Evolutionary conservation across 768 basidiomycete genomes (phyloP), one percentile per base, ranked within the genome.

Genomic region (Tricholoma matsutake): DNA sequence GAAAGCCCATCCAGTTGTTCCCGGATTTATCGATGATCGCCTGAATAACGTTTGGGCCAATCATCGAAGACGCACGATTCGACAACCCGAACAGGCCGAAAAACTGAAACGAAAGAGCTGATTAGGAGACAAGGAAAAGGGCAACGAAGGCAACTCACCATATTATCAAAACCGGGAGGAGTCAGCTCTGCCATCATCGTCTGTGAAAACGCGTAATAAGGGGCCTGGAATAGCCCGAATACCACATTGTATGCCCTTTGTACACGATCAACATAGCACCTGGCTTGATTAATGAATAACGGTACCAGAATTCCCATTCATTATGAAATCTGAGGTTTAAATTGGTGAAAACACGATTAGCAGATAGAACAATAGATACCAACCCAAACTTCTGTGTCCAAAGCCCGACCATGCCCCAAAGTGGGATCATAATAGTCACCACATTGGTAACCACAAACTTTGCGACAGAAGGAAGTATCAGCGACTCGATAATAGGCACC

Each of bases 161-260:
- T 92, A 68, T 92, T 91, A 65, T 94, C 92, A 68, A 91, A 94
- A 0, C 92, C 93, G 1, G 91, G 89, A 11, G 92, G 92, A 6
- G 89, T 86, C 10, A 96, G 82, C 71, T 95, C 93, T 0, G 90
- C 89, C 90, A 92, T 92, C 88, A 91, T 89, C 0, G 89, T 92
- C 69, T 91, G 87, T 3, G 91, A 86, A 69, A 89, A 92, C 1
- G 93, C 90, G 69, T 91, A 94, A 74, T 92, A 95, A 0, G 92
- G 92, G 1, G 89, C 89, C 75, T 93, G 89, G 79, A 92, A 92
- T 8, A 93, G 73, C 11, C 91, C 91, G 65, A 88, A 91, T 2
- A 92, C 73, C 54, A 91, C 78, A 61, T 92, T 92, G 75, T 93
- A 94, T 4, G 84, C 86, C 87, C 88, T 89, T 43, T 61, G 7